Base-by-base conservation (phyloP, 2,329 filamentous ascomycete genomes). In the Coniochaeta prunicola region DNA sequence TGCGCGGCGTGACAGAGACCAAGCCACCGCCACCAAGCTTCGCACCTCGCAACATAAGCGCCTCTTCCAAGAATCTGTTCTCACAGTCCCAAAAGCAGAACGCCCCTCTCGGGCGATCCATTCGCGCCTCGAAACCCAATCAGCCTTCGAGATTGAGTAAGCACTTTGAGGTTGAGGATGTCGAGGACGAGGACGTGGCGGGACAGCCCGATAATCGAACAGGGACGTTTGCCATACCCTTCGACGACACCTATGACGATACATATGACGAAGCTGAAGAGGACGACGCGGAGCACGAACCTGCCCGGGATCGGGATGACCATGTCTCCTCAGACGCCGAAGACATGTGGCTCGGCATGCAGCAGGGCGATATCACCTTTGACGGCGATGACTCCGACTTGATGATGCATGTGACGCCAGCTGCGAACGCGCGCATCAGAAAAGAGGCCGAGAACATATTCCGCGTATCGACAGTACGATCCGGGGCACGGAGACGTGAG, bases 381-480 rank as follows among this genome's bases (percentile, higher is more conserved):
- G 63, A 75, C 53, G 76, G 73, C 30, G 75, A 79, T 40, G 77
- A 77, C 24, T 75, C 77, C 21, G 81, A 85, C 60, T 65, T 84
- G 45, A 75, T 85, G 71, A 77, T 83, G 74, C 72, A 84, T 54
- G 74, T 77, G 48, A 83, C 81, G 9, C 80, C 83, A 0, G 80
- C 81, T 2, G 82, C 80, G 5, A 80, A 78, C 15, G 74, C 77
- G 60, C 77, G 79, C 55, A 76, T 84, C 60, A 75, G 76, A 57
- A 77, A 72, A 59, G 82, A 86, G 69, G 82, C 83, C 13, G 80
- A 84, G 60, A 77, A 77, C 58, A 78, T 84, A 58, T 81, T 79
- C 65, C 79, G 80, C 40, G 78, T 80, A 50, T 83, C 82, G 3
- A 70, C 78, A 17, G 74, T 77, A 59, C 78, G 75, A 48, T 74